Percentiles rank a stretch among this genome's conserved stretches.
Evolutionary conservation across 1,139 yeast species (phyloP).

Genomic region (Lodderomyces metapsilosis): DNA sequence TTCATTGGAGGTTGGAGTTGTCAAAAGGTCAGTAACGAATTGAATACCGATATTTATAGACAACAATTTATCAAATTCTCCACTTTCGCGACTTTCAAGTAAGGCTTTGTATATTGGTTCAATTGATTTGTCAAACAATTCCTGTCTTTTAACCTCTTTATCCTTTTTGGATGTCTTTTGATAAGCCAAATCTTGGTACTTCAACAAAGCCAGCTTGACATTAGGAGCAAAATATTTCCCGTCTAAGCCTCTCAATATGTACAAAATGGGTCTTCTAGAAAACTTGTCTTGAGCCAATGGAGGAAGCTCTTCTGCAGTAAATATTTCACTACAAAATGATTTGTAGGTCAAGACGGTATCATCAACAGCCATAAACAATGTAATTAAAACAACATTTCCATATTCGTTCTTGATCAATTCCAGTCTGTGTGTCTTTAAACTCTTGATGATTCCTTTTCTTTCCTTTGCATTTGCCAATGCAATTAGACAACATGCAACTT

Average conservation of each 20-base stretch:
- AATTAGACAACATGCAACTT: constrained; percentile 78
- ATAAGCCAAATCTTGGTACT: constrained; percentile 63
- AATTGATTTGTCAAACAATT: constrained; percentile 62
- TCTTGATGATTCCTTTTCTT: constrained; percentile 72
- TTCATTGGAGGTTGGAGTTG: constrained; percentile 49
- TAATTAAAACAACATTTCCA: constrained; percentile 79
- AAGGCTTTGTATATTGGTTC: constrained; percentile 64
- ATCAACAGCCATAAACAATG: constrained; percentile 84
- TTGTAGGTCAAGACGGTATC: constrained; percentile 84
- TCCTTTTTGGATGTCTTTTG: constrained; percentile 82
- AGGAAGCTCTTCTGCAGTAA: constrained; percentile 53
- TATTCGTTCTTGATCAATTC: constrained; percentile 79
- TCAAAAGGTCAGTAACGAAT: constrained; percentile 70
- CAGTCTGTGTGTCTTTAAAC: constrained; percentile 70
- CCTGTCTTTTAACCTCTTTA: constrained; percentile 69
- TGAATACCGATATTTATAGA: constrained; percentile 80
- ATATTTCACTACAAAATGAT: constrained; percentile 62
- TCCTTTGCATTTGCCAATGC: constrained; percentile 91
- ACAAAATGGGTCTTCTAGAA: constrained; percentile 87
- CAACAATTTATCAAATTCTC: constrained; percentile 40
- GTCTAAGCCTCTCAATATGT: constrained; percentile 74
- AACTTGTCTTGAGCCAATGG: constrained; percentile 67
- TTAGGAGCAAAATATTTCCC: constrained; percentile 81
- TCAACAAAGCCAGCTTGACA: constrained; percentile 57
- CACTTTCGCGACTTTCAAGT: constrained; percentile 18